Conservation (phyloP, 225 moss, liverwort and hornwort species). For the Neckera pumila region DNA sequence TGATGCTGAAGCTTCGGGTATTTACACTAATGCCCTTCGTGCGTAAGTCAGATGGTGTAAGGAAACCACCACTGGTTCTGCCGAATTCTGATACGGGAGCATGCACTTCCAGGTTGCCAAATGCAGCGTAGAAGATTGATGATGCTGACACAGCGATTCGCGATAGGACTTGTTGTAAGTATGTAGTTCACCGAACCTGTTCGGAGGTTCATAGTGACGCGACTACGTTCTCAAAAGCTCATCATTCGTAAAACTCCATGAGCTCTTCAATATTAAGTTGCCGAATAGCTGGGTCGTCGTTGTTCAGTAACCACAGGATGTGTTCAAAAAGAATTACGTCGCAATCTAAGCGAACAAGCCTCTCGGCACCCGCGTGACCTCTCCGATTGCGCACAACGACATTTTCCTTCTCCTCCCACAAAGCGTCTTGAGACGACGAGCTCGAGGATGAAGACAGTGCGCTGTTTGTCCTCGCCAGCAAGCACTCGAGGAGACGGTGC, state of each 20-base stretch:
- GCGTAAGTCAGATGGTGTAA: not conserved
- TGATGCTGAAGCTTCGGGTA: not conserved
- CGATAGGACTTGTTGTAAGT: no score
- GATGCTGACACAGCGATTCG: not conserved
- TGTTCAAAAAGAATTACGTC: slow-evolving; percentile 60
- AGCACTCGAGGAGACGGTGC: slow-evolving; percentile 39
- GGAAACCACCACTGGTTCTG: not conserved
- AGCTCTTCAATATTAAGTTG: slow-evolving; percentile 59
- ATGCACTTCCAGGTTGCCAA: not conserved
- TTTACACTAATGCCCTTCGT: not conserved
- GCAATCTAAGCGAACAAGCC: slow-evolving; percentile 35
- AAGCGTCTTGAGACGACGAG: not conserved
- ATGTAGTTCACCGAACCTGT: not conserved
- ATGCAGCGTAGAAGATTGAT: not conserved
- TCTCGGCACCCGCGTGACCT: not conserved
- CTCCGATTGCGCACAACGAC: not conserved
- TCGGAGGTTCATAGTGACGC: not conserved
- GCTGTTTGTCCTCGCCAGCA: slow-evolving; percentile 29
- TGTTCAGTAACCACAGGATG: slow-evolving; percentile 52
- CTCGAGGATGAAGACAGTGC: not conserved
- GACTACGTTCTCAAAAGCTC: not conserved
- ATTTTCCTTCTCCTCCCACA: slow-evolving; percentile 46
- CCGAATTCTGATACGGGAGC: not conserved
- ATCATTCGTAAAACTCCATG: slow-evolving; percentile 59
- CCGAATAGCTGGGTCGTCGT: slow-evolving; percentile 53